Evolutionary conservation across 192 early-diverging fungal species (phyloP), one percentile per base, ranked within the genome.

Genomic region (Coemansia sp.): DNA sequence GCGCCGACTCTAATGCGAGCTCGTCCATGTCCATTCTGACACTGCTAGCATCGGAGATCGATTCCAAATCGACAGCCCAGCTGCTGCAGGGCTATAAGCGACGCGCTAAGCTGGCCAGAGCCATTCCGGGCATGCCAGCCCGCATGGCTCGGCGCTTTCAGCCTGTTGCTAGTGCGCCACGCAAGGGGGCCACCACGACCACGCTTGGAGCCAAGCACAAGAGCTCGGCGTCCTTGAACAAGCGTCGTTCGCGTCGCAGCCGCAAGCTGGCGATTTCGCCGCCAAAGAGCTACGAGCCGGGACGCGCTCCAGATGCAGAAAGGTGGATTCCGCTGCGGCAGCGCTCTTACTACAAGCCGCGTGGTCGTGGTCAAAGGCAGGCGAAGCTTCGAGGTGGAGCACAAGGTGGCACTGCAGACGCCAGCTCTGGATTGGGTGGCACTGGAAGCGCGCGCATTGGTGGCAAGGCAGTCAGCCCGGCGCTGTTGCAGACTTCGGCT

Each of bases 391-490:
- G 71, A 37, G 68, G 72, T 37, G 73, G 72, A 5, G 76, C 80
- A 15, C 80, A 83, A 39, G 80, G 80, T 27, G 76, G 80, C 8
- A 62, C 69, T 24, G 52, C 62, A 1, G 76, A 72, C 43, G 74
- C 79, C 32, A 70, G 75, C 11, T 62, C 69, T 5, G 80, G 80
- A 10, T 61, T 83, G 27, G 80, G 80, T 10, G 76, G 71, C 29
- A 83, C 80, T 4, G 80, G 80, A 15, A 83, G 80, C 22, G 80
- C 80, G 24, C 75, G 76, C 55, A 83, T 83, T 44, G 67, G 65
- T 18, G 71, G 74, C 16, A 73, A 61, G 16, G 10, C 2, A 24
- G 27, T 20, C 9, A 40, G 27, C 6, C 34, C 15, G 7, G 38
- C 11, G 11, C 39, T 29, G 38, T 3, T n/a, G 40, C 7, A 32